These are phyloP conservation scores for Nicotiana benthamiana DNA, from an alignment of 257 asterid species.

Conservation along the genomic window DNA sequence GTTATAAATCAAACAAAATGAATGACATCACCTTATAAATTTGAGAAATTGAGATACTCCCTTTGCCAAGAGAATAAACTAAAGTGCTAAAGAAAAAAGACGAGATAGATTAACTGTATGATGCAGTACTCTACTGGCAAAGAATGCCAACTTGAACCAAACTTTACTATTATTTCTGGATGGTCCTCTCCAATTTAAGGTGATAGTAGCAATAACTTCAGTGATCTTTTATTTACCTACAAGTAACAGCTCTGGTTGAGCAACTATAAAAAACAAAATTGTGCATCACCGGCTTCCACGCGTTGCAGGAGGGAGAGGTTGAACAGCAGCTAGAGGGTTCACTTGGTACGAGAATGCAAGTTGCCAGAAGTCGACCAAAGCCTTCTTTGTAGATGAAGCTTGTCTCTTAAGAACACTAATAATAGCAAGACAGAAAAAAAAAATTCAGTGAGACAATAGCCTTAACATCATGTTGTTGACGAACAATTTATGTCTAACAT, in stretches of 20 bases:
- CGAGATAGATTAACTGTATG: background rate
- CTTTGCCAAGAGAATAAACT: background rate
- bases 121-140: background rate
- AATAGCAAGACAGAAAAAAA: constrained; percentile 6
- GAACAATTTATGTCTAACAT: background rate
- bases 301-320: constrained; percentile 47
- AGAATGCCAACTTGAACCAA: background rate
- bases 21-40: background rate
- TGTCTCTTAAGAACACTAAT: constrained; percentile 44
- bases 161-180: background rate
- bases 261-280: background rate
- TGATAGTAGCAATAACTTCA: background rate
- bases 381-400: constrained; percentile 45
- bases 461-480: background rate
- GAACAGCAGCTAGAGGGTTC: constrained; percentile 91
- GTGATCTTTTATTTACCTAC: background rate
- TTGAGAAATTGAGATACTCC: background rate
- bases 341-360: constrained; percentile 95
- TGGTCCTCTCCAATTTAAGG: background rate
- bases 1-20: background rate
- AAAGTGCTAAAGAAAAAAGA: background rate
- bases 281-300: constrained; percentile 37
- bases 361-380: constrained; percentile 66
- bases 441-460: background rate
- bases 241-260: background rate